Evolutionary conservation across 2,329 filamentous ascomycete genomes (phyloP).

Genomic region (Rasamsonia emersonii): DNA sequence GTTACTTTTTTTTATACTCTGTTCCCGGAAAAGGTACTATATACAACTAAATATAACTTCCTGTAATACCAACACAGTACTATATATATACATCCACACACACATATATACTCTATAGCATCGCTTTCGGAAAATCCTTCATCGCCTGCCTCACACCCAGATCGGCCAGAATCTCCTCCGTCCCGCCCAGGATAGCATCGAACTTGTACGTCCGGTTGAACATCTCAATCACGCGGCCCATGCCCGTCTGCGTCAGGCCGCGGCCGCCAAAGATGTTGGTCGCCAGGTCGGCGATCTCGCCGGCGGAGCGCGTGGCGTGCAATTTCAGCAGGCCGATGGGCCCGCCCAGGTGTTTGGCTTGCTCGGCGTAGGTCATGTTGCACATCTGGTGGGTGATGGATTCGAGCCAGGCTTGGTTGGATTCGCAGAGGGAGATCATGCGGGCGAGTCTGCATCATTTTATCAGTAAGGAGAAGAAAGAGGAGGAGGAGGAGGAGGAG

Average conservation of each 20-base stretch:
- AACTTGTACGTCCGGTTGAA: slow-evolving; percentile 82
- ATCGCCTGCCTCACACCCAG: slow-evolving; percentile 76
- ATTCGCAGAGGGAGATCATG: slow-evolving; percentile 75
- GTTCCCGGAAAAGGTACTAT: no score
- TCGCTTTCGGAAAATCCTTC: slow-evolving; percentile 75
- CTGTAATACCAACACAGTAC: no score
- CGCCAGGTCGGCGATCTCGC: slow-evolving; percentile 75
- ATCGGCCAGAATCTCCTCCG: slow-evolving; percentile 75
- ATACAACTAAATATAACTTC: no score
- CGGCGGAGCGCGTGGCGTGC: slow-evolving; percentile 64
- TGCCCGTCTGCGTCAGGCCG: slow-evolving; percentile 69
- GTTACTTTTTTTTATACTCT: no score
- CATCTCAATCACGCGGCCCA: slow-evolving; percentile 75
- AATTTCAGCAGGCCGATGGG: slow-evolving; percentile 79
- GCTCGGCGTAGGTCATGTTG: slow-evolving; percentile 70
- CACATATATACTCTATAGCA: slow-evolving; percentile 47
- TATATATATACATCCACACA: no score
- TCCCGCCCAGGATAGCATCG: slow-evolving; percentile 67
- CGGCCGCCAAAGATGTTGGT: slow-evolving; percentile 82
- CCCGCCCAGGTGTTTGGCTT: slow-evolving; percentile 65
- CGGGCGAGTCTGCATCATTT: slow-evolving; percentile 55
- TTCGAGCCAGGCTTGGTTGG: slow-evolving; percentile 81
- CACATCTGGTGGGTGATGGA: slow-evolving; percentile 81
- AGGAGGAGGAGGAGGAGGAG: neutral
- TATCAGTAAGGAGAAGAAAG: slow-evolving; percentile 2